phyloP scores from a whole-genome alignment of 805 yeast genomes.

The Cyberlindnera xishuangbannaensis region DNA sequence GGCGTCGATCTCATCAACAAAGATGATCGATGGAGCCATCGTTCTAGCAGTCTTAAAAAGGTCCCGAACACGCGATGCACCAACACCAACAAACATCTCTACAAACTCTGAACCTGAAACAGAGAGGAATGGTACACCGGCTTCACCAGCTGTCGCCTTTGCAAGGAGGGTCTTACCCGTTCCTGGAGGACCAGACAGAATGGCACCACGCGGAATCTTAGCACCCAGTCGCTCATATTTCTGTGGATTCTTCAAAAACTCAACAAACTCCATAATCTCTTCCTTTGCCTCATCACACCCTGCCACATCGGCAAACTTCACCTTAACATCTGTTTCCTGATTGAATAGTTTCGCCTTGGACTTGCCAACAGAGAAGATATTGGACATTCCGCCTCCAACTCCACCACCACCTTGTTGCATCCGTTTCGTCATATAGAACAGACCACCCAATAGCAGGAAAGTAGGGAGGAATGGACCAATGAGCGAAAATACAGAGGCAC shows the following conservation, averaged over 20 bases:
- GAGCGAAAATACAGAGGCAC: constrained; percentile 57
- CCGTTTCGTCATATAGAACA: constrained; percentile 36
- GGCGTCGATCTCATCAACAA: constrained; percentile 94
- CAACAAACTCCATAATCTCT: constrained; percentile 93
- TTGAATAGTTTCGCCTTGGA: constrained; percentile 76
- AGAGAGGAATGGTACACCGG: constrained; percentile 87
- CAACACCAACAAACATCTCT: constrained; percentile 97
- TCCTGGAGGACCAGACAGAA: constrained; percentile 93
- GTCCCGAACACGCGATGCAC: constrained; percentile 93
- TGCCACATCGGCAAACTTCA: constrained; percentile 84
- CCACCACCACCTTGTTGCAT: constrained; percentile 39
- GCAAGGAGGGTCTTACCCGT: constrained; percentile 93
- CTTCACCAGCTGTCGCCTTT: constrained; percentile 95
- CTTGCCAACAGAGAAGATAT: constrained; percentile 73
- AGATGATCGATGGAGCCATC: constrained; percentile 85
- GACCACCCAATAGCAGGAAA: constrained; percentile 72
- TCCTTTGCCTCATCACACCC: constrained; percentile 94
- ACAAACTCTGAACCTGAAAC: constrained; percentile 94
- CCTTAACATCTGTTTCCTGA: constrained; percentile 76
- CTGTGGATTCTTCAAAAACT: constrained; percentile 76
- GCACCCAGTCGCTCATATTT: constrained; percentile 89
- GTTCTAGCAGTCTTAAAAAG: constrained; percentile 84
- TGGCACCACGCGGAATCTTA: constrained; percentile 93
- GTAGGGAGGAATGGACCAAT: constrained; percentile 77
- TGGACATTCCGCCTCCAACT: constrained; percentile 49